These are phyloP conservation scores for Suillus weaverae DNA, from an alignment of 768 basidiomycete genomes.

Conservation along the genomic window DNA sequence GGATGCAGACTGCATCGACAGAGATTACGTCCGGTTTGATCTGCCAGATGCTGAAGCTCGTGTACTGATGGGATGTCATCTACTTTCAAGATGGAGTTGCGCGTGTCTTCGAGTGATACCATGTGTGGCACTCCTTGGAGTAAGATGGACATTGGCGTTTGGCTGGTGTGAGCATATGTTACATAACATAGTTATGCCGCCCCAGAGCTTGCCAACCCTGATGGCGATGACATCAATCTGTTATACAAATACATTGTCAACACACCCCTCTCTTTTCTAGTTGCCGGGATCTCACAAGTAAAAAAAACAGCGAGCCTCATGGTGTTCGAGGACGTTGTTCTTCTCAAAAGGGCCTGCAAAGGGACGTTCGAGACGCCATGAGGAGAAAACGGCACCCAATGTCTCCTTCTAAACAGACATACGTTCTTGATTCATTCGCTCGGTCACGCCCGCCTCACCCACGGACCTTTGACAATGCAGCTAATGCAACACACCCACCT, in stretches of 20 bases:
- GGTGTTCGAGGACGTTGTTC: conserved; percentile 44
- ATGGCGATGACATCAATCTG: conserved; percentile 98
- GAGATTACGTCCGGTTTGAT: conserved; percentile 53
- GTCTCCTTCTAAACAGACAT: conserved; percentile 24
- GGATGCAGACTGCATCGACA: conserved; percentile 83
- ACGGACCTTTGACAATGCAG: conserved; percentile 31
- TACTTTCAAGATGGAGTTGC: too few species aligned
- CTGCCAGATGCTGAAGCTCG: too few species aligned
- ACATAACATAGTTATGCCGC: too few species aligned
- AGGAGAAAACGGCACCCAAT: conserved; percentile 31
- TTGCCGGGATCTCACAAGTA: too few species aligned
- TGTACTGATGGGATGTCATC: too few species aligned
- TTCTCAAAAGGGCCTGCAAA: conserved; percentile 32
- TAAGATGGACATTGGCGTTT: too few species aligned
- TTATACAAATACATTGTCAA: conserved; percentile 98
- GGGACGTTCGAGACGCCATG: conserved; percentile 24
- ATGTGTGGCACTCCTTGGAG: too few species aligned
- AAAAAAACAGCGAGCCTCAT: conserved; percentile 38
- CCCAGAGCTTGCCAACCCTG: conserved; percentile 94
- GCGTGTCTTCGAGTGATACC: too few species aligned
- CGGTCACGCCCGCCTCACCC: conserved; percentile 70
- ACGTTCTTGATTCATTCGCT: conserved; percentile 49
- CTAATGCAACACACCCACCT: conserved; percentile 38
- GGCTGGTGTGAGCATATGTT: too few species aligned
- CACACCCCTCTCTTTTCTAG: conserved; percentile 94